Evolutionary conservation across 108 stramenopile genomes (phyloP), one percentile per base, ranked within the genome.

Genomic region (Nitzschia putrida): DNA sequence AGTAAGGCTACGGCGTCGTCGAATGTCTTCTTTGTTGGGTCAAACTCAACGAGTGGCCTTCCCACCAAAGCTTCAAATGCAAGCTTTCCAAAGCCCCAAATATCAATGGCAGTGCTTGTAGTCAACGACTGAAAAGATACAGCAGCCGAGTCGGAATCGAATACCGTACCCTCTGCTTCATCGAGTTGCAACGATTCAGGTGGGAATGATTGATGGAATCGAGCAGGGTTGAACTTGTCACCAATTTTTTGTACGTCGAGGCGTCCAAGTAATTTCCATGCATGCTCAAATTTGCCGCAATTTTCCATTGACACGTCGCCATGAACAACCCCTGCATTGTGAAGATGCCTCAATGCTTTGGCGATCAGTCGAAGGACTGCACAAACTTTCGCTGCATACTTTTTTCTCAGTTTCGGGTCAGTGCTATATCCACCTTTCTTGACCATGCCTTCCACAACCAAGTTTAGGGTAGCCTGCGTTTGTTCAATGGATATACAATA

Each of bases 71-170:
- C 80, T 72, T 93, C 92, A 57, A 83, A 93, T 50, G 85, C 63
- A 66, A 91, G 64, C 63, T 89, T 89, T 40, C 92, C 92, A 64
- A 90, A 91, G 14, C 73, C 83, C 92, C 92, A 93, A 53, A 83
- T 69, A 59, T 93, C 92, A 37, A 86, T 73, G 22, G 89, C 67
- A 20, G 77, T 75, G 16, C 56, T 53, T 18, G 87, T 74, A 23
- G 57, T 43, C 22, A 86, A 37, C 12, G 69, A 42, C 43, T n/a
- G 40, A 52, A 81, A 74, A 11, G 79, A 26, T 41, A 66, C 66
- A 49, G 55, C 40, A 14, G 69, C 7, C 20, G 23, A 11, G 25
- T 68, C 63, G 13, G 66, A 70, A 57, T 81, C 58, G 22, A 41
- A 72, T 54, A 71, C 51, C 0, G 55, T 53, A 8, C 12, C 53